phyloP scores from a whole-genome alignment of 2,329 filamentous ascomycete genomes.

The Zymoseptoria brevis region DNA sequence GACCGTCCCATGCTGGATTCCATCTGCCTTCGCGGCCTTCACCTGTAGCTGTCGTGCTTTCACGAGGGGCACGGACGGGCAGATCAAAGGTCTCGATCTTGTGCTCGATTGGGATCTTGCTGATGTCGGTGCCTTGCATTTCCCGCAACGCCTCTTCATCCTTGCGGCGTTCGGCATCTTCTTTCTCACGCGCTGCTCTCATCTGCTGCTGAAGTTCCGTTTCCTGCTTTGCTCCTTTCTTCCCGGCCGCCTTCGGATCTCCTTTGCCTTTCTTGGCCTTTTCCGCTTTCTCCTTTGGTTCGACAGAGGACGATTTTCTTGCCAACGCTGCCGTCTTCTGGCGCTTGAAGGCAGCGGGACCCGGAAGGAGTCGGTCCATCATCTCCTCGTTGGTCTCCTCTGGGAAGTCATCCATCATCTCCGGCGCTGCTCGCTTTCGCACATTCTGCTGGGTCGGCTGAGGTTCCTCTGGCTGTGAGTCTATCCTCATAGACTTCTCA shows the following conservation, averaged over 20 bases:
- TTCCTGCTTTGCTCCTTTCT: slow-evolving; percentile 48
- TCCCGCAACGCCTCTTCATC: slow-evolving; percentile 57
- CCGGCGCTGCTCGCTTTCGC: slow-evolving; percentile 24
- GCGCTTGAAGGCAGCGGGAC: slow-evolving; percentile 70
- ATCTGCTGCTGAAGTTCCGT: slow-evolving; percentile 63
- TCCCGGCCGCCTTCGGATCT: slow-evolving; percentile 34
- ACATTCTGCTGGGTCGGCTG: slow-evolving; percentile 10
- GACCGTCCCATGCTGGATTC: slow-evolving; percentile 85
- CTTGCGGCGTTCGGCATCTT: slow-evolving; percentile 48
- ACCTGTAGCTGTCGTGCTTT: slow-evolving; percentile 28
- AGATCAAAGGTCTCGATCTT: slow-evolving; percentile 66
- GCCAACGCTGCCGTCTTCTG: slow-evolving; percentile 54
- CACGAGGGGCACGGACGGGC: slow-evolving; percentile 30
- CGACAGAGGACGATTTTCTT: slow-evolving; percentile 9
- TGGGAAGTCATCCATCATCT: slow-evolving; percentile 14
- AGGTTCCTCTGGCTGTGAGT: neutral
- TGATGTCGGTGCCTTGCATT: slow-evolving; percentile 59
- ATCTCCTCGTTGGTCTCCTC: slow-evolving; percentile 38
- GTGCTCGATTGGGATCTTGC: slow-evolving; percentile 63
- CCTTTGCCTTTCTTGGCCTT: slow-evolving; percentile 12
- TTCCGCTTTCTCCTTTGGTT: slow-evolving; percentile 11
- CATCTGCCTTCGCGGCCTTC: slow-evolving; percentile 54
- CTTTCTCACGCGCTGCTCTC: slow-evolving; percentile 42
- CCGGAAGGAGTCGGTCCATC: slow-evolving; percentile 67
- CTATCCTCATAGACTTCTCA: slow-evolving; percentile 6